Conservation (phyloP, 176 grass and related monocot genomes). For the Hsuehochloa calcarea region DNA sequence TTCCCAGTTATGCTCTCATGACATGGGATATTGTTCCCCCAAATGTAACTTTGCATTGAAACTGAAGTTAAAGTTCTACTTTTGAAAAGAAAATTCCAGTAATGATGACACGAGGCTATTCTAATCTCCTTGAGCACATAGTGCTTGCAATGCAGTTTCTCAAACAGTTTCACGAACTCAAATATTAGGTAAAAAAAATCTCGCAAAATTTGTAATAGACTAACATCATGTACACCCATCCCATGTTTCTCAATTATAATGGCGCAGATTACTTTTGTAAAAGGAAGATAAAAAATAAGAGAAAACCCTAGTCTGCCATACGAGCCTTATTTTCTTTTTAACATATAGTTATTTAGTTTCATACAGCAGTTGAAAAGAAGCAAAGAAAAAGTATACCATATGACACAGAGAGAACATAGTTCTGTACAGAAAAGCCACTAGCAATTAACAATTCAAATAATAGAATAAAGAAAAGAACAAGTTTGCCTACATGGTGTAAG, state of each 20-base stretch:
- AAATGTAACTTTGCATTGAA: slow-evolving; percentile 22
- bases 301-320: slow-evolving; percentile 1
- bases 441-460: neutral
- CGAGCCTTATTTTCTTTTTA: slow-evolving; percentile 8
- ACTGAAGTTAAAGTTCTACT: neutral
- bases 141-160: slow-evolving; percentile 1
- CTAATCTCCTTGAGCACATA: neutral
- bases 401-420: neutral
- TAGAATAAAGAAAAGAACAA: slow-evolving; percentile 27
- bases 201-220: neutral
- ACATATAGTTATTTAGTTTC: slow-evolving; percentile 3
- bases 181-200: neutral
- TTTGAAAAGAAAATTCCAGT: slow-evolving; percentile 11
- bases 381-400: neutral
- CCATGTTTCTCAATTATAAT: slow-evolving; percentile 11
- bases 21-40: slow-evolving; percentile 16
- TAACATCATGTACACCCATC: neutral
- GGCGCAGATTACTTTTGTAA: neutral
- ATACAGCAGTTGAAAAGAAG: slow-evolving; percentile 14
- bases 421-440: neutral
- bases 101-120: neutral
- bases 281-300: slow-evolving; percentile 14
- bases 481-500: slow-evolving; percentile 78
- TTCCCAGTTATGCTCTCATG: slow-evolving; percentile 2
- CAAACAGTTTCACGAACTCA: neutral